Evolutionary conservation across 2,329 filamentous ascomycete genomes (phyloP).

Genomic region (Ophiocordyceps camponoti-leonardi): DNA sequence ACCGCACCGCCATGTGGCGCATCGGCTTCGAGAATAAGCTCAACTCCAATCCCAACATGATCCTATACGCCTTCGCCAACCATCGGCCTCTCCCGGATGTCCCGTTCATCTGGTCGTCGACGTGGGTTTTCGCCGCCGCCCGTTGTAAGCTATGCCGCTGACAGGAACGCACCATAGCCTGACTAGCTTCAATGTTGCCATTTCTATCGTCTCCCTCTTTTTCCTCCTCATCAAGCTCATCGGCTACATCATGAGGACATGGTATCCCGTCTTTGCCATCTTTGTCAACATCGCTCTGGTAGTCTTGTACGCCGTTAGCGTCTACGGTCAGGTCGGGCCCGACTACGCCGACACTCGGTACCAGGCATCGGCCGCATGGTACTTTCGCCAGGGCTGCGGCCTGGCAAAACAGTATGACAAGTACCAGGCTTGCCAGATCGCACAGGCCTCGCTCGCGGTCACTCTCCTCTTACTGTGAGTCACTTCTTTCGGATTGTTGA

Average conservation of each 20-base stretch:
- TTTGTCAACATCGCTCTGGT: conserved; percentile 39
- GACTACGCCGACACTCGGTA: conserved; percentile 51
- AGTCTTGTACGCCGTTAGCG: conserved; percentile 45
- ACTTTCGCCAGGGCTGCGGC: conserved; percentile 52
- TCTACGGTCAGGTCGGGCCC: conserved; percentile 55
- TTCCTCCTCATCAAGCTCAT: conserved; percentile 55
- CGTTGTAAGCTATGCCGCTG: not conserved
- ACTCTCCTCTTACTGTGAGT: conserved; percentile 53
- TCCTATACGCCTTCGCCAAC: conserved; percentile 60
- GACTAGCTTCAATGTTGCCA: conserved; percentile 60
- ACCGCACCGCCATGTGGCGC: conserved; percentile 54
- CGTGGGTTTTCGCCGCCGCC: conserved; percentile 32
- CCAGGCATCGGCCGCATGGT: conserved; percentile 52
- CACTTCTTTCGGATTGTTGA: not conserved
- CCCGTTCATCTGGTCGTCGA: conserved; percentile 56
- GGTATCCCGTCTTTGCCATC: conserved; percentile 47
- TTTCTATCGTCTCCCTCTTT: conserved; percentile 61
- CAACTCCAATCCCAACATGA: conserved; percentile 54
- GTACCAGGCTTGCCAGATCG: conserved; percentile 45
- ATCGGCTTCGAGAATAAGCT: conserved; percentile 54
- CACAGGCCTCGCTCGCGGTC: conserved; percentile 48
- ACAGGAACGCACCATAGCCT: conserved; percentile 28
- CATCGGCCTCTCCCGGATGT: conserved; percentile 41
- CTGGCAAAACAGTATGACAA: conserved; percentile 36
- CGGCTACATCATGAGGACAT: conserved; percentile 53